Evolutionary conservation across 2,329 filamentous ascomycete species (phyloP).

Genomic region (Diplodia corticola): DNA sequence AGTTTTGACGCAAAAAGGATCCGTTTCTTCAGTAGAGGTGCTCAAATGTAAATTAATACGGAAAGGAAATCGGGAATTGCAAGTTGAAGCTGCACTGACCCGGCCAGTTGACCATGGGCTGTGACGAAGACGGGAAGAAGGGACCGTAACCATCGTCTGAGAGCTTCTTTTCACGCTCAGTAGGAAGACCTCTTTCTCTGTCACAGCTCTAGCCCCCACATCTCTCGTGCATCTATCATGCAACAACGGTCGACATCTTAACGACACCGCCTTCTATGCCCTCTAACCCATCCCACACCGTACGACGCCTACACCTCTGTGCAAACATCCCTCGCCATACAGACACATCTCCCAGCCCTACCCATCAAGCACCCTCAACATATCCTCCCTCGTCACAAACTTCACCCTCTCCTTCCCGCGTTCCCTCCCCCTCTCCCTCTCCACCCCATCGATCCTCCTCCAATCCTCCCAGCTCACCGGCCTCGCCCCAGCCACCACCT

Average conservation of each 20-base stretch:
- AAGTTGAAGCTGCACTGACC: too few relatives aligned
- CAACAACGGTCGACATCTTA: too few relatives aligned
- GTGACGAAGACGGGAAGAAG: too few relatives aligned
- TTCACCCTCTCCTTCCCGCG: slow-evolving; percentile 79
- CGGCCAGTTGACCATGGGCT: too few relatives aligned
- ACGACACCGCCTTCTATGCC: neutral
- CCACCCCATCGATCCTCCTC: slow-evolving; percentile 78
- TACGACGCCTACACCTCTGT: neutral
- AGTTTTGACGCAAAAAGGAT: neutral
- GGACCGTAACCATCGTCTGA: too few relatives aligned
- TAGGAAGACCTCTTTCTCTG: too few relatives aligned
- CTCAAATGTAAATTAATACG: too few relatives aligned
- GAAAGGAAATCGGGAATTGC: too few relatives aligned
- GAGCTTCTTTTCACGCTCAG: too few relatives aligned
- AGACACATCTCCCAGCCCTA: neutral
- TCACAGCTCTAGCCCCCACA: too few relatives aligned
- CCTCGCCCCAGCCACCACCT: slow-evolving; percentile 56
- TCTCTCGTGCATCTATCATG: too few relatives aligned
- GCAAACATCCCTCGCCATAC: too few relatives aligned
- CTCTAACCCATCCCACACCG: neutral
- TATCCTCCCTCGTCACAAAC: slow-evolving; percentile 57
- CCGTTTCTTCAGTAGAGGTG: neutral
- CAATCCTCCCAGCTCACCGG: slow-evolving; percentile 83
- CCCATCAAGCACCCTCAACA: slow-evolving; percentile 52
- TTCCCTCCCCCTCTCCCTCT: slow-evolving; percentile 64